Conservation (phyloP, 2,329 filamentous ascomycete genomes). For the Coniella lustricola region DNA sequence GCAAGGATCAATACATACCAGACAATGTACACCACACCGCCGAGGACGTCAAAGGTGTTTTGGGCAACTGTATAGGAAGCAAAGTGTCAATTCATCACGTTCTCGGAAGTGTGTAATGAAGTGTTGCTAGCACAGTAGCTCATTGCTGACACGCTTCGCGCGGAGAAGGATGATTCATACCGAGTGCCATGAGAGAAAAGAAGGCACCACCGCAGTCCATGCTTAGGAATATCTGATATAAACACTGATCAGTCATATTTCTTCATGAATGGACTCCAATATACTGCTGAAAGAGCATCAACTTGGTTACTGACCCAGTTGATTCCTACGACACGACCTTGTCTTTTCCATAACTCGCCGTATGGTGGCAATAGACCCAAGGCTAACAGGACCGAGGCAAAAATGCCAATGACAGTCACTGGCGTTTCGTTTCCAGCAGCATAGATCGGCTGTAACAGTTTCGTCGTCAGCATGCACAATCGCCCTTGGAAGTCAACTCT, state of each 20-base stretch:
- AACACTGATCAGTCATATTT: too few relatives aligned
- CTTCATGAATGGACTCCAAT: too few relatives aligned
- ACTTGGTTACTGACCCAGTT: conserved; percentile 31
- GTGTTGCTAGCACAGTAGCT: not conserved
- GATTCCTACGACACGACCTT: conserved; percentile 54
- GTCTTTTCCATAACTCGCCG: conserved; percentile 54
- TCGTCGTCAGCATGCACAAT: not conserved
- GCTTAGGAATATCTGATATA: conserved; percentile 43
- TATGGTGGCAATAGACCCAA: conserved; percentile 54
- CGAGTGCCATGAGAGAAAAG: conserved; percentile 56
- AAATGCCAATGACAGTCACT: conserved; percentile 47
- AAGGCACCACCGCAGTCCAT: conserved; percentile 56
- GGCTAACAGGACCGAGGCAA: conserved; percentile 50
- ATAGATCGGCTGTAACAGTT: conserved; percentile 42
- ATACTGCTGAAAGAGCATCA: not conserved
- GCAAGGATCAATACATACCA: conserved; percentile 38
- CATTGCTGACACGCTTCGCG: too few relatives aligned
- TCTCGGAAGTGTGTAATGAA: conserved; percentile 15
- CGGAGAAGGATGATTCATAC: conserved; percentile 27
- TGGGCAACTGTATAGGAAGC: conserved; percentile 40
- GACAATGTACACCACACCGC: conserved; percentile 52
- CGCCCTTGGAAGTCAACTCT: too few relatives aligned
- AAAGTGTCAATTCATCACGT: too few relatives aligned
- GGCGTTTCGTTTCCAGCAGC: conserved; percentile 45
- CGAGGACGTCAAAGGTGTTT: conserved; percentile 53